Base-by-base conservation (phyloP, 257 asterid species). In the Ophiorrhiza pumila region DNA sequence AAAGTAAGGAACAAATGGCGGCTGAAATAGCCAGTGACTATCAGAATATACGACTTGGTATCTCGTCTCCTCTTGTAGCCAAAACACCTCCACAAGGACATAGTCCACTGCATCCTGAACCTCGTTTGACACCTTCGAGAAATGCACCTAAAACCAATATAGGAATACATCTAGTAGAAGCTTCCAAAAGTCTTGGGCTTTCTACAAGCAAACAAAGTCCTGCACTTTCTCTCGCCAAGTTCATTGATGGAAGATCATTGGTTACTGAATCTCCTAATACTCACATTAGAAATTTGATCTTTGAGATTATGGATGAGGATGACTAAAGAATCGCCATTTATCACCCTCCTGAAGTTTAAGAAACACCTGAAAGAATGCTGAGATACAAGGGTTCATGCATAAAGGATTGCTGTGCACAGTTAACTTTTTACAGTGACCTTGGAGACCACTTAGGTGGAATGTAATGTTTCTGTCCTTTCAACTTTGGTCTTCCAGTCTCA, bases 141-240 rank as follows among this genome's bases (percentile, higher is more conserved):
- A 45, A 63, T 31, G 70, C 78, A 59, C 20, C 46, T 57, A 71
- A 47, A 66, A 74, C 74, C 65, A 76, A 79, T 57, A 82, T 90
- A 64, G 96, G 96, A 71, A 82, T 53, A 53, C 87, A 86, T 22
- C 72, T 87, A 37, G 25, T 88, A 69, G 71, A 72, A 43, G 96
- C 90, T 4, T 77, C 83, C 1, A 69, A 68, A 45, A 75, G 58
- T 77, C 85, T 87, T 37, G 81, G 91, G 68, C 78, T 82, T 57
- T 69, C 78, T 35, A 78, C 72, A 12, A 69, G 77, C 69, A 72
- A 69, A 65, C 72, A 68, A 46, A 47, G 23, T 15, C 70, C 83
- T 27, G 62, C 76, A n/a, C 73, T 76, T 45, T 85, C 88, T 72
- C 81, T 81, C 47, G 71, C 68, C 76, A 79, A 62, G 66, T 25